A percentile compares a stretch with the other conserved stretches of the same genome.
Conservation (phyloP, 2,329 filamentous ascomycete species). For the Nemania sp. region DNA sequence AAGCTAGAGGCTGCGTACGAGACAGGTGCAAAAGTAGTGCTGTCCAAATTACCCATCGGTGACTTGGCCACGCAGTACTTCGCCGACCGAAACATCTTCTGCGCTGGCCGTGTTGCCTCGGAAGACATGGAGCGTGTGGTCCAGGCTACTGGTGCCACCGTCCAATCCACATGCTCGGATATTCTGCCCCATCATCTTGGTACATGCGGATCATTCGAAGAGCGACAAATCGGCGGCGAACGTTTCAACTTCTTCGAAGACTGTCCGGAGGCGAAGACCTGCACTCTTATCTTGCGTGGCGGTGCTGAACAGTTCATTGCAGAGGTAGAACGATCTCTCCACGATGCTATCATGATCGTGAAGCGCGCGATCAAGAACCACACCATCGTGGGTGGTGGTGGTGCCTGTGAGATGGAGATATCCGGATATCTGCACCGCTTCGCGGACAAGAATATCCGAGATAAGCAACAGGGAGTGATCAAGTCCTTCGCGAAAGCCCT, state of each 20-base stretch:
- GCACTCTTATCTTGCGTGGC: constrained; percentile 91
- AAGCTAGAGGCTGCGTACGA: constrained; percentile 95
- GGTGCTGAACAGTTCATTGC: constrained; percentile 99
- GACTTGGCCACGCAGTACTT: constrained; percentile 98
- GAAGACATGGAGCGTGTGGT: constrained; percentile 97
- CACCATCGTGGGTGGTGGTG: constrained; percentile 92
- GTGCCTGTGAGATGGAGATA: constrained; percentile 94
- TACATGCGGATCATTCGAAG: constrained; percentile 87
- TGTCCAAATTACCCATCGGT: constrained; percentile 96
- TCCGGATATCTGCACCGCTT: constrained; percentile 91
- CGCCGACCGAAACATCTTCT: constrained; percentile 97
- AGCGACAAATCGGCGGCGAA: constrained; percentile 95
- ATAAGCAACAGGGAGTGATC: constrained; percentile 97
- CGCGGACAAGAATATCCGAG: constrained; percentile 86
- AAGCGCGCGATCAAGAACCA: constrained; percentile 96
- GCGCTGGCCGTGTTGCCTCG: constrained; percentile 86
- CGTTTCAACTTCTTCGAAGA: constrained; percentile 98
- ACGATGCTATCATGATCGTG: constrained; percentile 99
- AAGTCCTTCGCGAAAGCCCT: constrained; percentile 97
- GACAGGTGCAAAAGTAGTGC: constrained; percentile 94
- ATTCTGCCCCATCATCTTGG: constrained; percentile 89
- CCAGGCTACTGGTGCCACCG: constrained; percentile 87
- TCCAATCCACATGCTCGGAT: constrained; percentile 96
- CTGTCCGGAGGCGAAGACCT: constrained; percentile 94
- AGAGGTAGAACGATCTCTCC: constrained; percentile 94